Conservation (phyloP, 441 rosid species). For the Adansonia grandidieri region DNA sequence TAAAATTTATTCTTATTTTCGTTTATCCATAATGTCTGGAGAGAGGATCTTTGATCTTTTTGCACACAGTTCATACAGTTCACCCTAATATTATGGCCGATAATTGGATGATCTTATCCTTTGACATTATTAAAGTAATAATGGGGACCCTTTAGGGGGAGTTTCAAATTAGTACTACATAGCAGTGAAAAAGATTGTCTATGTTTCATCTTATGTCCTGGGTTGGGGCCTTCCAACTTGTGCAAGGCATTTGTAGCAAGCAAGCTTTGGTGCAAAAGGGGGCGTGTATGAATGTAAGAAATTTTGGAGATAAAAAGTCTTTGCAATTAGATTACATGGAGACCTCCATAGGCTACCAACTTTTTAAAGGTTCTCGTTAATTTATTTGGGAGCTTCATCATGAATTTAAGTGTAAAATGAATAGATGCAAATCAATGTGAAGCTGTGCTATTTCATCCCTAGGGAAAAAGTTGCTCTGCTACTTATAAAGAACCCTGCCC, state of each 20-base stretch:
- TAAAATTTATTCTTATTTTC: not conserved
- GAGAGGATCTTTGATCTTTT: too few relatives aligned
- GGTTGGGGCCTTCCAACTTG: constrained; percentile 18
- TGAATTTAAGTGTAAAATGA: not conserved
- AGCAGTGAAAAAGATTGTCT: not conserved
- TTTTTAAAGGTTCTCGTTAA: not conserved
- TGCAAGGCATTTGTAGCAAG: not conserved
- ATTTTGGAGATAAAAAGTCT: not conserved
- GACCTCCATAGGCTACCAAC: constrained; percentile 27
- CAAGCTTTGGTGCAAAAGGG: too few relatives aligned
- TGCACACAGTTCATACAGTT: too few relatives aligned
- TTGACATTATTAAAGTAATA: not conserved
- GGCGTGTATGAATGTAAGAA: not conserved
- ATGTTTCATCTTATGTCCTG: not conserved
- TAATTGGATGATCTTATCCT: constrained; percentile 10
- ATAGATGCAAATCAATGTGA: not conserved
- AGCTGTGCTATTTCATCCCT: not conserved
- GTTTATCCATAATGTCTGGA: too few relatives aligned
- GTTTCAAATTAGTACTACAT: not conserved
- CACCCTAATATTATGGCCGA: too few relatives aligned
- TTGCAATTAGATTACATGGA: not conserved
- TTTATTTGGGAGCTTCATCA: not conserved
- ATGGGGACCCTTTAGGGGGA: not conserved
- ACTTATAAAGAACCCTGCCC: not conserved
- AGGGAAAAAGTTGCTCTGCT: not conserved